Percentiles rank a stretch among this genome's conserved stretches.
Conservation (phyloP, 1,139 yeast species). For the Lodderomyces beijingensis region DNA sequence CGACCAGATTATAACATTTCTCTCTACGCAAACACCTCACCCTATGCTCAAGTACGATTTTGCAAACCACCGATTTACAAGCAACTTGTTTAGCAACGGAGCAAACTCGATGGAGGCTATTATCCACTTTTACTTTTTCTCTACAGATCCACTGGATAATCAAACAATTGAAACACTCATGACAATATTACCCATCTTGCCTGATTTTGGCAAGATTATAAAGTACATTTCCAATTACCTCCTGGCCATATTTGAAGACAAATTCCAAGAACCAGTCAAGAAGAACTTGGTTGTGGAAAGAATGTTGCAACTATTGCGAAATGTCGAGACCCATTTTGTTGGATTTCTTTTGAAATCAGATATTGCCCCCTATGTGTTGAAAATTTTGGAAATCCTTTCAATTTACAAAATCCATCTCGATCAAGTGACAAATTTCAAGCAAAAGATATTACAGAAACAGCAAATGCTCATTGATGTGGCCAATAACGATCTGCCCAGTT, state of each 20-base stretch:
- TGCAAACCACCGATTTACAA: conserved; percentile 26
- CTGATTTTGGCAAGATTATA: conserved; percentile 52
- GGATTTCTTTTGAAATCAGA: conserved; percentile 40
- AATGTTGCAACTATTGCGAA: conserved; percentile 30
- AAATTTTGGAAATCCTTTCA: conserved; percentile 28
- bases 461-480: conserved; percentile 32
- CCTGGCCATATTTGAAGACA: conserved; percentile 17
- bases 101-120: conserved; percentile 56
- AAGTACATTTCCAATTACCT: conserved; percentile 29
- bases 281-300: conserved; percentile 34
- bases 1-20: no score
- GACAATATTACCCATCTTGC: conserved; percentile 60
- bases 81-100: conserved; percentile 8
- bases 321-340: conserved; percentile 31
- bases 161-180: conserved; percentile 43
- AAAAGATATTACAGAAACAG: conserved; percentile 32
- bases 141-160: conserved; percentile 15
- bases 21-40: conserved; percentile 52
- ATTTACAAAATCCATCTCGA: conserved; percentile 8
- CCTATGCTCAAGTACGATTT: conserved; percentile 63
- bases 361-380: conserved; percentile 37
- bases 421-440: conserved; percentile 17
- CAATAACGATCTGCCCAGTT: conserved; percentile 8
- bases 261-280: conserved; percentile 10
- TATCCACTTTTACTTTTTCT: conserved; percentile 67